Evolutionary conservation across 1,284 basidiomycete genomes (phyloP), one percentile per base, ranked within the genome.

Genomic region (Phellinidium pouzarii): DNA sequence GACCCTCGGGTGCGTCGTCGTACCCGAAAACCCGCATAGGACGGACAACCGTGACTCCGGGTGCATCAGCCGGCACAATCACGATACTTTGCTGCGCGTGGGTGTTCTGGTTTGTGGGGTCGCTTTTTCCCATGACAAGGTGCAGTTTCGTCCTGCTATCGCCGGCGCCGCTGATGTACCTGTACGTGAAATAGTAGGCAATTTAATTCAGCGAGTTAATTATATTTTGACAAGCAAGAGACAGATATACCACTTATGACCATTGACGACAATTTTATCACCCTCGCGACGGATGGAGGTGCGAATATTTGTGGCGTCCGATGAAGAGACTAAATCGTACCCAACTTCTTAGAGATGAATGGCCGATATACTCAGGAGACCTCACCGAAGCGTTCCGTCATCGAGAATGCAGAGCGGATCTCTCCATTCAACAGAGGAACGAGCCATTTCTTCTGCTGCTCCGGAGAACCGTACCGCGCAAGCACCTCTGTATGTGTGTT

Each of bases 81-180:
- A 98, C 91, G 54, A 99, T 86, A 59, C 90, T 91, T 71, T 99
- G 95, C 63, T 95, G 93, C 54, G 77, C 72, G 72, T 98, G 87
- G 37, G 70, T 63, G 64, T 80, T 82, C 57, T 77, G 72, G 68
- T 91, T 90, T 48, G 73, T 71, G 3, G 89, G 80, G 66, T 92
- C 87, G 58, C 84, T 91, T 74, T 93, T 92, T 57, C 93, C 95
- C 75, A 99, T 87, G 41, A 98, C 90, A 50, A 99, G 81, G 67
- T 99, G 95, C 5, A 99, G 65, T 56, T 80, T 82, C 59, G 85
- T 90, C 54, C 95, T 79, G 43, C 93, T 93, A 68, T 99, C 94
- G 31, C 94, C 94, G 3, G 95, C 95, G 48, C 95, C 95, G 40
- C 91, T 94, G 68, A 98, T 98, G 87, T 91, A 98, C 90, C 85